Evolutionary conservation across 2,329 filamentous ascomycete species (phyloP).

Genomic region (Calonectria pseudoturangicola): DNA sequence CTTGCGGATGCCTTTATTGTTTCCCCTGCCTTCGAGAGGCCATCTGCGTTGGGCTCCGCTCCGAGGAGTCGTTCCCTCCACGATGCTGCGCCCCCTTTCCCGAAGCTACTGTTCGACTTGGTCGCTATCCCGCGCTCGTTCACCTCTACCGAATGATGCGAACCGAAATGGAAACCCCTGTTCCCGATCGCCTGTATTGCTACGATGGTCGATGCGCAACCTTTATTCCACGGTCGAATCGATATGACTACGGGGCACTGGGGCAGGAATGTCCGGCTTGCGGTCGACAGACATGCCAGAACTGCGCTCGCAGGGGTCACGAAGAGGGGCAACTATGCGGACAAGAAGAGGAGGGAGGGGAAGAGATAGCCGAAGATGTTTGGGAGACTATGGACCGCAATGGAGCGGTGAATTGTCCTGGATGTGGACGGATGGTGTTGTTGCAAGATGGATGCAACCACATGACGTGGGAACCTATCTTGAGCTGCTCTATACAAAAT

Average conservation of each 20-base stretch:
- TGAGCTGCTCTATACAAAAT: not conserved
- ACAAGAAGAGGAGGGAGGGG: slow-evolving; percentile 22
- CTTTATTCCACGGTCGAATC: slow-evolving; percentile 44
- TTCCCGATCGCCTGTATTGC: slow-evolving; percentile 48
- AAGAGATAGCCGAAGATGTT: slow-evolving; percentile 43
- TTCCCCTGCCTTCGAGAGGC: slow-evolving; percentile 44
- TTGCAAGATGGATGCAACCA: slow-evolving; percentile 53
- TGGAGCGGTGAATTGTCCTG: slow-evolving; percentile 48
- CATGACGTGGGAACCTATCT: slow-evolving; percentile 43
- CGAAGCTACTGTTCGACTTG: slow-evolving; percentile 41
- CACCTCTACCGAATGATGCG: slow-evolving; percentile 48
- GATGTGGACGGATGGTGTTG: slow-evolving; percentile 48
- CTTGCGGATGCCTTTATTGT: slow-evolving; percentile 50
- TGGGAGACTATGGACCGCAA: slow-evolving; percentile 53
- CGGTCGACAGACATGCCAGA: slow-evolving; percentile 12
- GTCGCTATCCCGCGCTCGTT: slow-evolving; percentile 43
- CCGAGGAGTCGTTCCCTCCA: slow-evolving; percentile 49
- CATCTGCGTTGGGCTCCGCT: slow-evolving; percentile 47
- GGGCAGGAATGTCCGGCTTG: slow-evolving; percentile 36
- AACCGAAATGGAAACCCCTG: slow-evolving; percentile 35
- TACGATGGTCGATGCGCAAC: slow-evolving; percentile 46
- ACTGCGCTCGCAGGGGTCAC: slow-evolving; percentile 2
- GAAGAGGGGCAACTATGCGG: slow-evolving; percentile 26
- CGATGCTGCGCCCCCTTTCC: slow-evolving; percentile 47
- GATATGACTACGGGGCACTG: slow-evolving; percentile 40